Evolutionary conservation across 306 rosid genomes (phyloP).

Genomic region (Albizia julibrissin): DNA sequence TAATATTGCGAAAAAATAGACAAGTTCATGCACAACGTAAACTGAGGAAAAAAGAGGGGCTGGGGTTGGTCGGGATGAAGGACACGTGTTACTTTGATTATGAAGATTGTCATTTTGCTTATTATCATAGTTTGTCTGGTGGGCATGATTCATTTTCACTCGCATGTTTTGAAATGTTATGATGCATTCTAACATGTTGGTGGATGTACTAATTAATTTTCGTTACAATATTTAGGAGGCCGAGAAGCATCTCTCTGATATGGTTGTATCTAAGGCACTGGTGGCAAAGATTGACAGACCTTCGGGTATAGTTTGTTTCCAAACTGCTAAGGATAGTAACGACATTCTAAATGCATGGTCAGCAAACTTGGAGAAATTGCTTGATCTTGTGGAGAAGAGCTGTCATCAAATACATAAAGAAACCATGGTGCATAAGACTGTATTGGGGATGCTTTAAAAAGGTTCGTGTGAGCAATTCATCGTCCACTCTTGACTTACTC

Average conservation of each 20-base stretch:
- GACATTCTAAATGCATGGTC: constrained; percentile 91
- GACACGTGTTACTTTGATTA: constrained; percentile 10
- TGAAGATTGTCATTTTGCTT: neutral
- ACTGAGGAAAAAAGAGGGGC: neutral
- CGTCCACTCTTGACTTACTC: neutral
- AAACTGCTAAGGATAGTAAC: constrained; percentile 84
- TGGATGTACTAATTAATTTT: constrained; percentile 13
- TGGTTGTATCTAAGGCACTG: constrained; percentile 96
- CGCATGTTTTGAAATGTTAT: neutral
- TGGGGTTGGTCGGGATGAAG: neutral
- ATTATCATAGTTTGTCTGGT: neutral
- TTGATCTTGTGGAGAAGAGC: constrained; percentile 92
- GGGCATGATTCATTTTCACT: constrained; percentile 7
- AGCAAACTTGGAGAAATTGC: constrained; percentile 86
- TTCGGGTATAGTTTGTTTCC: constrained; percentile 78
- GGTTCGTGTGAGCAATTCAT: neutral
- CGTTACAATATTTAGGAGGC: constrained; percentile 61
- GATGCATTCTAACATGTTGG: neutral
- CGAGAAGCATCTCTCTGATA: constrained; percentile 95
- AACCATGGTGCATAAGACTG: constrained; percentile 86
- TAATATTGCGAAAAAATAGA: constrained; percentile 2
- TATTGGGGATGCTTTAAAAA: constrained; percentile 48
- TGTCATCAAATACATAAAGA: constrained; percentile 93
- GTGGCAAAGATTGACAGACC: constrained; percentile 96
- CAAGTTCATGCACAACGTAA: neutral